Base-by-base conservation (phyloP, 345 rosid species). In the Rhizophora apiculata region DNA sequence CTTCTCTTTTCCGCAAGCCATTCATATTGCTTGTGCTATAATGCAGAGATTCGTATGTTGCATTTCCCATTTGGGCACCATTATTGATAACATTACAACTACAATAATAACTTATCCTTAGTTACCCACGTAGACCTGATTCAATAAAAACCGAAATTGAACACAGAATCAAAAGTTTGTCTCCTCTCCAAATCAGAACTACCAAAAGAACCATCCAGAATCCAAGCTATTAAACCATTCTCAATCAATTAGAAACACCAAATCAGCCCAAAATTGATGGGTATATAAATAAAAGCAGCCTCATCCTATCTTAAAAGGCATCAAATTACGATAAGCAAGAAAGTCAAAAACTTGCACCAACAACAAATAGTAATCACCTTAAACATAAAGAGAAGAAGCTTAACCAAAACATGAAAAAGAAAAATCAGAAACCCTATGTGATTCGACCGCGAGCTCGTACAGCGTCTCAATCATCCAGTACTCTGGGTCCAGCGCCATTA, bases 401-500 rank as follows among this genome's bases (percentile, higher is more conserved):
- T 6, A 13, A 55, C 21, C 15, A 18, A 31, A 16, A 32, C 60
- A 56, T n/a, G 30, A 56, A 24, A 31, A 60, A 36, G 36, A 46
- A 37, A 31, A 29, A 5, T 9, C 60, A 56, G 32, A 43, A 58
- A 13, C 20, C n/a, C 26, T 34, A 16, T 60, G 57, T 82, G 85
- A 89, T 87, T 85, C 82, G 20, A 81, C 87, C 57, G 84, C 85
- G 72, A 81, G 81, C 39, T 85, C 87, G 37, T 77, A 87, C 59
- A 84, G 78, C 62, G 83, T 82, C 74, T 84, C 67, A 36, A 76
- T 86, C 80, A 74, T 65, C 81, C 85, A 83, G 79, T 84, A 81
- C 69, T 74, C 61, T 78, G 85, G 80, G 79, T 84, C 82, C 72
- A 78, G 66, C 78, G 89, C 78, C 90, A 85, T 88, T 82, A 91